These are phyloP conservation scores for Cryptosporidium xiaoi DNA, from an alignment of 169 alveolate genomes.

Conservation along the genomic window DNA sequence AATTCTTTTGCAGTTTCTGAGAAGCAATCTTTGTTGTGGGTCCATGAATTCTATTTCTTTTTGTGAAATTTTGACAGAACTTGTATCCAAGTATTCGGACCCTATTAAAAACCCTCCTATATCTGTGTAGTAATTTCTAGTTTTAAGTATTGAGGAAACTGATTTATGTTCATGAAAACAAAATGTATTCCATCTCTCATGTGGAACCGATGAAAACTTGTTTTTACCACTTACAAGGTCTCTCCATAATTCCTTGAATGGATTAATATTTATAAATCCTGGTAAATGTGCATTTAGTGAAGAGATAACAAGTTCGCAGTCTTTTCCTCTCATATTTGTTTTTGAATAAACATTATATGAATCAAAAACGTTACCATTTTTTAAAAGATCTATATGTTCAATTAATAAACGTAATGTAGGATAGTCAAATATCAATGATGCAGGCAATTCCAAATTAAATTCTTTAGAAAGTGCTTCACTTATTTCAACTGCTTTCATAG, in stretches of 20 bases:
- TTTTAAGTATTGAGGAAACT: conserved; percentile 1
- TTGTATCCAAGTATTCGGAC: conserved; percentile 31
- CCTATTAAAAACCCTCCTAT: conserved; percentile 48
- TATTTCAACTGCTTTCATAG: conserved; percentile 86
- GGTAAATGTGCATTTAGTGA: conserved; percentile 57
- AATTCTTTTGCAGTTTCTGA: conserved; percentile 24
- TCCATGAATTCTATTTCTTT: conserved; percentile 58
- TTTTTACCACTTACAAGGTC: background rate
- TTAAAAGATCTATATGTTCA: conserved; percentile 72
- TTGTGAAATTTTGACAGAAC: conserved; percentile 21
- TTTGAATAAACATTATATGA: conserved; percentile 1
- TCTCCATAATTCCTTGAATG: conserved; percentile 46
- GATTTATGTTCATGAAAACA: conserved; percentile 42
- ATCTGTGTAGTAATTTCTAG: conserved; percentile 58
- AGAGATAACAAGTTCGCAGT: conserved; percentile 15
- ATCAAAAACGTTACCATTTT: conserved; percentile 8
- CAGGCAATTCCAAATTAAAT: conserved; percentile 76
- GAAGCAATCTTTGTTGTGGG: conserved; percentile 72
- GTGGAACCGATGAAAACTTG: conserved; percentile 38
- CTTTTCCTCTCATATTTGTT: too few species aligned
- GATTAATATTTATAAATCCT: conserved; percentile 22
- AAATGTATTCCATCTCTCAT: conserved; percentile 66
- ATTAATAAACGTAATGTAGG: conserved; percentile 77
- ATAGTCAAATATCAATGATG: conserved; percentile 78
- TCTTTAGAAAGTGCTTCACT: conserved; percentile 81